Evolutionary conservation across 2,329 filamentous ascomycete species (phyloP), one percentile per base, ranked within the genome.

Genomic region (Botrytis fabae): DNA sequence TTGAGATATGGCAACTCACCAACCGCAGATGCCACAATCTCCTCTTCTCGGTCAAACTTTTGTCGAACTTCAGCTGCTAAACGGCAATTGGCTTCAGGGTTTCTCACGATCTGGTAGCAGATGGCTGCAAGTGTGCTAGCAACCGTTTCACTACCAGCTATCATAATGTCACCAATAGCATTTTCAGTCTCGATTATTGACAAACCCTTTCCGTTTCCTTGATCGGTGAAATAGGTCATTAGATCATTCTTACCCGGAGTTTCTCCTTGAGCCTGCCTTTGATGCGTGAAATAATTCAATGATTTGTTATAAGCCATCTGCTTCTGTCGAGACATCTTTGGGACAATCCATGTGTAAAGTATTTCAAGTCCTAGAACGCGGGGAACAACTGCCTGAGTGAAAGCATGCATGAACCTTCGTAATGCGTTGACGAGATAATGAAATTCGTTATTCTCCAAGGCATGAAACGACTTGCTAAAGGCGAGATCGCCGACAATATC

Each of bases 111-210:
- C 38, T 68, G 44, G n/a, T 51, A 57, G 35, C 18, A n/a, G 20
- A 68, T 51, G 54, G 64, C 28, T n/a, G 46, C 40, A 8, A 68
- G 46, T 20, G 46, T 68, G 6, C 28, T 68, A 40, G 64, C 64
- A 57, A 68, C 64, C 9, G 64, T 68, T 25, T 68, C 64, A 68
- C 64, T 68, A 57, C 64, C 64, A 8, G 64, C 64, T 9, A 68
- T 54, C 64, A 68, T 68, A 8, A 57, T 68, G 38, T 68, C 46
- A 9, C 32, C 64, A 68, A 68, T 68, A 10, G 64, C 46, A 40
- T 68, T 68, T 40, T 68, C 64, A 18, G 64, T 68, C 46, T 57
- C 64, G 14, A 35, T 44, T 12, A 57, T 54, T 40, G 64, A 38
- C 20, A 68, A 25, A 12, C 46, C 64, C 2, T 35, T 35, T 2